Percentiles rank a stretch among this genome's conserved stretches.
Conservation (phyloP, 345 rosid species). For the Dipteronia sinensis region DNA sequence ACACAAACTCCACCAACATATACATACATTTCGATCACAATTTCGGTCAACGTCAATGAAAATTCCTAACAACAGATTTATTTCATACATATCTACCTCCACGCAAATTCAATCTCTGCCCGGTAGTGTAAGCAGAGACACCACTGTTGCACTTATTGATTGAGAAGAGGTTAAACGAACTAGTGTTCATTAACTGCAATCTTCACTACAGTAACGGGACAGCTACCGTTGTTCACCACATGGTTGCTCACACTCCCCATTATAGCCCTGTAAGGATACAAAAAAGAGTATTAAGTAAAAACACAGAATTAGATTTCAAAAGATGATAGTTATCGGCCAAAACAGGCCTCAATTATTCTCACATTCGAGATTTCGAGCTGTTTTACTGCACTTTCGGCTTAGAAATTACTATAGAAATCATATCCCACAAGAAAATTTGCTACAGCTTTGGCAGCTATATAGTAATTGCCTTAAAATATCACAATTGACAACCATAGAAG, state of each 20-base stretch:
- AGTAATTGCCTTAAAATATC: not conserved
- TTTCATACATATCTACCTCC: not conserved
- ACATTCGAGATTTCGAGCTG: not conserved
- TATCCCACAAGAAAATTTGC: not conserved
- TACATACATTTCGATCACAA: not conserved
- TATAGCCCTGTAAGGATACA: slow-evolving; percentile 50
- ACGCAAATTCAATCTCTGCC: not conserved
- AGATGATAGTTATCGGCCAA: not conserved
- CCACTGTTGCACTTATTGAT: slow-evolving; percentile 15
- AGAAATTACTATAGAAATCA: not conserved
- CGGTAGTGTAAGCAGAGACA: slow-evolving; percentile 3
- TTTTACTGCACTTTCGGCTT: not conserved
- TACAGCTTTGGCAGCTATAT: not conserved
- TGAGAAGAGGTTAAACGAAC: not conserved
- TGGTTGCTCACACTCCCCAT: slow-evolving; percentile 87
- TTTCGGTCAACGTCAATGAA: not conserved
- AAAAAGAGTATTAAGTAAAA: not conserved
- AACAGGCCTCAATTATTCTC: slow-evolving; percentile 4
- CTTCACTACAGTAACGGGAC: slow-evolving; percentile 85
- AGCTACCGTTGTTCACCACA: slow-evolving; percentile 66
- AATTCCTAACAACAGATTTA: not conserved
- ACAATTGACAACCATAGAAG: not conserved
- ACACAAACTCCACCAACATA: not conserved
- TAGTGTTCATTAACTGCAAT: slow-evolving; percentile 24
- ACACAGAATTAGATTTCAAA: not conserved